Evolutionary conservation across 495 filamentous ascomycete species (phyloP).

Genomic region (Penicillium robsamsonii): DNA sequence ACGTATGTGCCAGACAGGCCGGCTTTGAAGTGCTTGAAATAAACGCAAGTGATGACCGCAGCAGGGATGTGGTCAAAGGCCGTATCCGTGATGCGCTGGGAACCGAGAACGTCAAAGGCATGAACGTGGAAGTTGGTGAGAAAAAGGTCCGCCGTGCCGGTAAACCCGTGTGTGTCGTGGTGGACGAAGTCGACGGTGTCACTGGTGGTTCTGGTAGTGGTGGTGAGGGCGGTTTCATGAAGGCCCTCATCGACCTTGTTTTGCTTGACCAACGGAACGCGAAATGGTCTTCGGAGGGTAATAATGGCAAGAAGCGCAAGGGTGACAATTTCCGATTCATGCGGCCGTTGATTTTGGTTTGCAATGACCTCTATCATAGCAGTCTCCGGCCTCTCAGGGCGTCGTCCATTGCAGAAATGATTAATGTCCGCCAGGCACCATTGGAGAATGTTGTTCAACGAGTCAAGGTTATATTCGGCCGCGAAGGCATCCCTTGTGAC

Average conservation of each 20-base stretch:
- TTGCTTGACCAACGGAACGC: slow-evolving; percentile 80
- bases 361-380: slow-evolving; percentile 96
- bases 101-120: slow-evolving; percentile 86
- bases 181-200: slow-evolving; percentile 96
- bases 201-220: slow-evolving; percentile 69
- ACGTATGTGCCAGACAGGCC: slow-evolving; percentile 92
- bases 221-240: slow-evolving; percentile 87
- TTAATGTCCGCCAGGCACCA: slow-evolving; percentile 87
- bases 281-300: slow-evolving; percentile 38
- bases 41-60: slow-evolving; percentile 93
- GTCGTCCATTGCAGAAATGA: slow-evolving; percentile 78
- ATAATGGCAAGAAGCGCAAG: slow-evolving; percentile 56
- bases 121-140: slow-evolving; percentile 60
- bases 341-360: slow-evolving; percentile 87
- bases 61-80: slow-evolving; percentile 92
- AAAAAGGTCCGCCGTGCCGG: slow-evolving; percentile 70
- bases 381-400: slow-evolving; percentile 80
- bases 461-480: slow-evolving; percentile 77
- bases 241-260: slow-evolving; percentile 87
- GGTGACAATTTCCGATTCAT: slow-evolving; percentile 81
- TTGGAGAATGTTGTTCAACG: slow-evolving; percentile 81
- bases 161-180: slow-evolving; percentile 85
- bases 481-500: slow-evolving; percentile 82
- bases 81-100: slow-evolving; percentile 83
- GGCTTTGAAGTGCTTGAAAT: slow-evolving; percentile 95